Base-by-base conservation (phyloP, 106 monocot species). In the Ottelia alismoides region DNA sequence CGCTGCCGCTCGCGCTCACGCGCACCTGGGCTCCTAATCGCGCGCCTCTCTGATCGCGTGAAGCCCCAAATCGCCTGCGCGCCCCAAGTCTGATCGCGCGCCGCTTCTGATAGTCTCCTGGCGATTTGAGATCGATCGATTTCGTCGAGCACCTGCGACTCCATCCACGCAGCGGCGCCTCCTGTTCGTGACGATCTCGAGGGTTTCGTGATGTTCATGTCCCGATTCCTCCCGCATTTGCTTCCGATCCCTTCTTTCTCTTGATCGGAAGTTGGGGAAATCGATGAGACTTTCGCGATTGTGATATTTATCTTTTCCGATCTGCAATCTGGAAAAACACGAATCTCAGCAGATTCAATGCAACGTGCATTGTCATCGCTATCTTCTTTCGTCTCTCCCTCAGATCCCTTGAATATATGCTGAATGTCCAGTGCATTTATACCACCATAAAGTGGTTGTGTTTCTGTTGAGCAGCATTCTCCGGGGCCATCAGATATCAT, bases 151-250 rank as follows among this genome's bases (percentile, higher is more conserved):
- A n/a, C n/a, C n/a, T n/a, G n/a, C n/a, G n/a, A n/a, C n/a, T n/a
- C n/a, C n/a, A n/a, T n/a, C n/a, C n/a, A n/a, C n/a, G n/a, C n/a
- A n/a, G n/a, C n/a, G n/a, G n/a, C n/a, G n/a, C n/a, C n/a, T n/a
- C n/a, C 74, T 19, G 81, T 87, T 30, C 87, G 68, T 0, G 47
- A 49, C 49, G 81, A 52, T 30, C 81, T 87, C 45, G 55, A 21
- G 29, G 71, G 81, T 26, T 65, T 55, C n/a, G 73, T 50, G 17
- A 80, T 58, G 0, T 27, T 25, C n/a, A 25, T 51, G 24, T 59
- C 53, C 22, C 58, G 30, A n/a, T 29, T 19, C 28, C 31, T 30
- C 14, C 31, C 14, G 27, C 19, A 24, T n/a, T n/a, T n/a, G 7
- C 25, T 46, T 19, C 27, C 44, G 45, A 80, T 76, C 16, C 79